A percentile compares a stretch with the other conserved stretches of the same genome.
Evolutionary conservation across 768 basidiomycete genomes (phyloP).

Genomic region (Amanita pseudoporphyria): DNA sequence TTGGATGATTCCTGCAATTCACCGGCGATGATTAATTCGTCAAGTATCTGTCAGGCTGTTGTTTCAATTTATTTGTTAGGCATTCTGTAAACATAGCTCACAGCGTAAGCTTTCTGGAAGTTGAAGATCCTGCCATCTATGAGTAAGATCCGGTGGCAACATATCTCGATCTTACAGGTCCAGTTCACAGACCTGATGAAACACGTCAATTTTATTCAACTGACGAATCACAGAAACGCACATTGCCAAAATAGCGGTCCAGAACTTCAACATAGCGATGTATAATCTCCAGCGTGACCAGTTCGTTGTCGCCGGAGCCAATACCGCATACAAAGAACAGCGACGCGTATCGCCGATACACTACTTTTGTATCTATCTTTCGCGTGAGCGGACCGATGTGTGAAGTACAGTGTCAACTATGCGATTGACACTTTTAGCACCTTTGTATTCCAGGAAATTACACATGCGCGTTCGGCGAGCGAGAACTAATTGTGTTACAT

Average conservation of each 20-base stretch:
- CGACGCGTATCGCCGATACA: slow-evolving; percentile 94
- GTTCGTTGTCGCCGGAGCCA: slow-evolving; percentile 80
- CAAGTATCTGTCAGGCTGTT: slow-evolving; percentile 54
- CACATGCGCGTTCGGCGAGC: slow-evolving; percentile 96
- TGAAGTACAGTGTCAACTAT: too few relatives aligned
- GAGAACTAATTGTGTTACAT: slow-evolving; percentile 95
- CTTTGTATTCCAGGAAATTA: slow-evolving; percentile 98
- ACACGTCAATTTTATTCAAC: slow-evolving; percentile 7
- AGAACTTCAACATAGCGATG: slow-evolving; percentile 94
- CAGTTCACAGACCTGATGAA: slow-evolving; percentile 76
- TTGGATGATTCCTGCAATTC: slow-evolving; percentile 98
- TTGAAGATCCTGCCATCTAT: slow-evolving; percentile 78
- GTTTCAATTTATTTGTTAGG: not conserved
- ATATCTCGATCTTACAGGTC: slow-evolving; percentile 61
- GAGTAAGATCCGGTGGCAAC: not conserved
- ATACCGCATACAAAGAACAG: slow-evolving; percentile 95
- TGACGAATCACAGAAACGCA: slow-evolving; percentile 25
- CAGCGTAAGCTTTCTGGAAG: slow-evolving; percentile 98
- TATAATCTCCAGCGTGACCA: slow-evolving; percentile 89
- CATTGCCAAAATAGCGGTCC: slow-evolving; percentile 90
- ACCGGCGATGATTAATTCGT: slow-evolving; percentile 94
- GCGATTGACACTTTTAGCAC: slow-evolving; percentile 25
- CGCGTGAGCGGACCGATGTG: not conserved
- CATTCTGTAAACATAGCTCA: slow-evolving; percentile 20
- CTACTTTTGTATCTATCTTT: slow-evolving; percentile 80